A percentile compares a stretch with the other conserved stretches of the same genome.
phyloP scores from a whole-genome alignment of 306 rosid genomes.

The Cicer yamashitae region DNA sequence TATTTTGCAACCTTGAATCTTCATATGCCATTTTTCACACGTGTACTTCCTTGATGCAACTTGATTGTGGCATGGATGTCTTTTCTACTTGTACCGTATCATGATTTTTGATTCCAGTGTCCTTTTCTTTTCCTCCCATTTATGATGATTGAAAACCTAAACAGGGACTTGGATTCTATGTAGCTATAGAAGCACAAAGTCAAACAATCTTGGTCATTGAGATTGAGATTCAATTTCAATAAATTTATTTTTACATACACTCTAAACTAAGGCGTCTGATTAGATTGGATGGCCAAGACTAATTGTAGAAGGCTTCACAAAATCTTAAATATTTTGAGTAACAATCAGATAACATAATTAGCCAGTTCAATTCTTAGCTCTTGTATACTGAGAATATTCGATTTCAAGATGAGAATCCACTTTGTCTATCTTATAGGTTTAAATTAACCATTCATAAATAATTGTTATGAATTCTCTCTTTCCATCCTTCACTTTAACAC shows the following conservation, averaged over 20 bases:
- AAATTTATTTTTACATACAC: not conserved
- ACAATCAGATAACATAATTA: not conserved
- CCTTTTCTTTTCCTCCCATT: not conserved
- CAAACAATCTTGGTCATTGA: not conserved
- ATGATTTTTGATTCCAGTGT: not conserved
- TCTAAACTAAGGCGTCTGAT: not conserved
- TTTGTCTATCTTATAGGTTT: too few relatives aligned
- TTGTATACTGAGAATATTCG: too few relatives aligned
- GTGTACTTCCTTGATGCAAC: conserved; percentile 26
- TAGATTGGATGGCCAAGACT: not conserved
- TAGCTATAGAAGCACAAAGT: not conserved
- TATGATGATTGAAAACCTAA: conserved; percentile 10
- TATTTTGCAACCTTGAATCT: conserved; percentile 39
- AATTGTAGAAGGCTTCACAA: not conserved
- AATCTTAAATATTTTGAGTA: conserved; percentile 23
- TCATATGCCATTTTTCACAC: not conserved
- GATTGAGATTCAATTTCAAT: not conserved
- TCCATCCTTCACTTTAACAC: too few relatives aligned
- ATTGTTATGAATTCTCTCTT: too few relatives aligned
- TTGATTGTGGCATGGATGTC: conserved; percentile 38
- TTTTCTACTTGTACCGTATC: conserved; percentile 29
- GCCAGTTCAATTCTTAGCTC: too few relatives aligned
- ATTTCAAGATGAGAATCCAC: too few relatives aligned
- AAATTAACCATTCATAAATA: too few relatives aligned
- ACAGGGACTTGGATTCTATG: not conserved